Percentiles rank a stretch among this genome's conserved stretches.
phyloP scores from a whole-genome alignment of 176 grass and related monocot species.

The Avena insularis region DNA sequence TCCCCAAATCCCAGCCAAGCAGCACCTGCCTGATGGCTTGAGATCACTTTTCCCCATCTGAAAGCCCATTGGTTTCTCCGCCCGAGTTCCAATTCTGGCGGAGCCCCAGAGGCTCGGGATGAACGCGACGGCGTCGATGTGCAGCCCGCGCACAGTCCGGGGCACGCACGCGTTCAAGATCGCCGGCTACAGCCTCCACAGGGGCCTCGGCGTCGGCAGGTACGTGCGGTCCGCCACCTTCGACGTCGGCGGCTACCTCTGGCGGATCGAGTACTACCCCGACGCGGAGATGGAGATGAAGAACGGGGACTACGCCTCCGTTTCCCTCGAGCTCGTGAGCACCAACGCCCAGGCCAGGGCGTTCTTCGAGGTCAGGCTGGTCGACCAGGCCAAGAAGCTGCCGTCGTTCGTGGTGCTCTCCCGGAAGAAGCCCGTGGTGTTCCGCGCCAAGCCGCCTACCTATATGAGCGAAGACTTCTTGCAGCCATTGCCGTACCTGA shows the following conservation, averaged over 20 bases:
- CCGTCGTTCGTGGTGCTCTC: not conserved
- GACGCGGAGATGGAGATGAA: conserved; percentile 7
- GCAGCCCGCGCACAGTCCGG: not conserved
- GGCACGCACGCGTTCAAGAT: conserved; percentile 29
- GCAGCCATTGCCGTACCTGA: too few species aligned
- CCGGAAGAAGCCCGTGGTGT: not conserved
- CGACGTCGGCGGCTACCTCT: conserved; percentile 23
- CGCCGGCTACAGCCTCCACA: conserved; percentile 20
- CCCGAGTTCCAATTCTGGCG: not conserved
- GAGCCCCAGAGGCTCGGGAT: not conserved
- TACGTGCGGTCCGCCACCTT: conserved; percentile 16
- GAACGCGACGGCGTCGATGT: conserved; percentile 17
- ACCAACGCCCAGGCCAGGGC: not conserved
- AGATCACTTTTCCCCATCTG: not conserved
- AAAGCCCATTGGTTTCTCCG: not conserved
- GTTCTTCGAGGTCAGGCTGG: not conserved
- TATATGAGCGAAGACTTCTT: too few species aligned
- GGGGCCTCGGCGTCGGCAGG: conserved; percentile 10
- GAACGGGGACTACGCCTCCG: conserved; percentile 7
- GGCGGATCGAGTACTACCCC: not conserved
- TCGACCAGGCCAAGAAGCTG: not conserved
- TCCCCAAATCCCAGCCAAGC: not conserved
- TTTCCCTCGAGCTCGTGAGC: not conserved
- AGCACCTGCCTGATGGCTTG: not conserved
- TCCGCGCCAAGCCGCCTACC: too few species aligned